phyloP scores from a whole-genome alignment of 768 basidiomycete genomes.

The Boletellus sp. region DNA sequence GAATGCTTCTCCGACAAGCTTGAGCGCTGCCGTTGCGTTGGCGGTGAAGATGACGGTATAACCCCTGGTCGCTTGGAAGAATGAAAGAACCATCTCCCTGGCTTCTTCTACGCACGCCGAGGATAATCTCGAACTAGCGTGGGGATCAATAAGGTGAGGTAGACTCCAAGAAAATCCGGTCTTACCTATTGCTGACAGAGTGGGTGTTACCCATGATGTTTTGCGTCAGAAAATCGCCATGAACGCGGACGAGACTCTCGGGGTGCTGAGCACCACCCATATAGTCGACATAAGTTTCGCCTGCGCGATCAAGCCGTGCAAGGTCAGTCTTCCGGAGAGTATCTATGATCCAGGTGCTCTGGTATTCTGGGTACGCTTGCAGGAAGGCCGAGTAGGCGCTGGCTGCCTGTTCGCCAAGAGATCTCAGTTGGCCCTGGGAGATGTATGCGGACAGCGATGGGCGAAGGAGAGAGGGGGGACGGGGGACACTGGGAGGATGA shows the following conservation, averaged over 20 bases:
- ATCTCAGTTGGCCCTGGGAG: conserved; percentile 20
- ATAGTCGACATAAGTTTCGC: conserved; percentile 81
- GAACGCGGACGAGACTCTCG: conserved; percentile 67
- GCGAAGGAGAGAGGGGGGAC: not conserved
- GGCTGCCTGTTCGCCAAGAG: conserved; percentile 34
- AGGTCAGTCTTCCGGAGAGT: conserved; percentile 63
- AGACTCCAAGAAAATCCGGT: not conserved
- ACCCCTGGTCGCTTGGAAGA: conserved; percentile 70
- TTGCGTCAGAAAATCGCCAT: conserved; percentile 62
- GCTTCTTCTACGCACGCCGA: conserved; percentile 65
- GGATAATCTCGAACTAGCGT: conserved; percentile 63
- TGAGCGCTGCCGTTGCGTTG: conserved; percentile 76
- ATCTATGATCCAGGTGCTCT: conserved; percentile 67
- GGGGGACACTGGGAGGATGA: not conserved
- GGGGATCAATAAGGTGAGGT: not conserved
- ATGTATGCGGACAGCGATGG: conserved; percentile 24
- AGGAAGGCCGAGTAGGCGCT: conserved; percentile 50
- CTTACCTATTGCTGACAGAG: conserved; percentile 74
- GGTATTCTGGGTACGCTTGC: conserved; percentile 49
- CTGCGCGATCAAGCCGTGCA: conserved; percentile 50
- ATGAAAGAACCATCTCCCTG: conserved; percentile 66
- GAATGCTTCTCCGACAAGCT: conserved; percentile 78
- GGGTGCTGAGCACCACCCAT: conserved; percentile 85
- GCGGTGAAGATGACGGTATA: conserved; percentile 82
- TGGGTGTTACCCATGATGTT: conserved; percentile 81